Percentiles rank a stretch among this genome's conserved stretches.
phyloP scores from a whole-genome alignment of 306 rosid species.

The Quercus wislizeni region DNA sequence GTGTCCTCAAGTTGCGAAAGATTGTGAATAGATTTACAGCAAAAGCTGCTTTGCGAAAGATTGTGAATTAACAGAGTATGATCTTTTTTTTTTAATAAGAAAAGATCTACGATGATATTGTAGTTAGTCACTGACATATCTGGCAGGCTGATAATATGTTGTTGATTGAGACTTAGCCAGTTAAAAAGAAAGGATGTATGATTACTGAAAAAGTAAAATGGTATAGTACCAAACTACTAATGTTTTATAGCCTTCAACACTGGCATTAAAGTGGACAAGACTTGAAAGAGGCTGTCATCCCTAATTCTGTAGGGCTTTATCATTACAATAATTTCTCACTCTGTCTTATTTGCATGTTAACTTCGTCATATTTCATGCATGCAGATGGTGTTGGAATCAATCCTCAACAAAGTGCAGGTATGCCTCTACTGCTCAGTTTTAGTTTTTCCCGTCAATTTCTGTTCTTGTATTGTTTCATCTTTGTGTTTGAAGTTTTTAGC shows the following conservation, averaged over 20 bases:
- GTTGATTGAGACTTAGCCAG: too few relatives aligned
- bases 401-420: conserved; percentile 99
- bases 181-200: too few relatives aligned
- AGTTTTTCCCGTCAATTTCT: background rate
- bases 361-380: conserved; percentile 20
- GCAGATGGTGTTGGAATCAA: conserved; percentile 97
- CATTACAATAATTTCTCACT: background rate
- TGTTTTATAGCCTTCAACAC: too few relatives aligned
- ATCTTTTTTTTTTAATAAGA: too few relatives aligned
- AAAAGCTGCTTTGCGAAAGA: background rate
- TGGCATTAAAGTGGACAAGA: too few relatives aligned
- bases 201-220: too few relatives aligned
- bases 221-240: too few relatives aligned
- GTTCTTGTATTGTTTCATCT: background rate
- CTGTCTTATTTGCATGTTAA: conserved; percentile 2
- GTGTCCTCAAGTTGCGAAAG: background rate
- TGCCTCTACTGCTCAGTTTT: background rate
- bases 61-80: background rate
- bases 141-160: too few relatives aligned
- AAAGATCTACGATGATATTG: too few relatives aligned
- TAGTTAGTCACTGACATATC: too few relatives aligned
- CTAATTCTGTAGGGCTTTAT: too few relatives aligned
- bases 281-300: too few relatives aligned
- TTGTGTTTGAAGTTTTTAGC: background rate
- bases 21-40: background rate